Evolutionary conservation across 148 eudicot species (phyloP), one percentile per base, ranked within the genome.

Genomic region (Cornus suecica): DNA sequence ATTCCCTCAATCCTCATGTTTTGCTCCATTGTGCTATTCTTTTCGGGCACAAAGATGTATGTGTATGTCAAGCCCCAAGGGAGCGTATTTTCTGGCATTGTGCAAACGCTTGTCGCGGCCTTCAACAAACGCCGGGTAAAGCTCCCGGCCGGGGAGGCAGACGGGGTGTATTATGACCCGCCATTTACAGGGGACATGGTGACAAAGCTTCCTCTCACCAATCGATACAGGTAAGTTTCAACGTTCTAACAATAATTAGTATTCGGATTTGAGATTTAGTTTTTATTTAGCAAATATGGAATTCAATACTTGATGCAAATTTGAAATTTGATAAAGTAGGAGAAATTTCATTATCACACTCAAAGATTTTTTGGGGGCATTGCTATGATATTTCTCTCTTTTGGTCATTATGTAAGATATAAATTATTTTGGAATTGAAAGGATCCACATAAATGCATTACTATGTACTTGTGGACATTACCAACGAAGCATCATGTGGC

Each of bases 51-150:
- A 15, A 77, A 77, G 65, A 26, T 88, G 41, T 93, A 89, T 23
- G 88, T 93, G 22, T 77, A 85, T 23, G 81, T 91, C 14, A 81
- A 77, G 79, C 98, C 98, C 5, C 84, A 89, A 65, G 96, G 96
- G 13, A 93, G 98, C 25, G 82, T 88, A 4, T 89, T 93, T 63
- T 81, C 87, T 0, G 86, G 89, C 66, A 77, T 93, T 15, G 87
- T 80, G 2, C 90, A 88, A 24, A 91, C 79, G 24, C 34, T 89
- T 10, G 91, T 85, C 3, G 90, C 90, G 0, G 85, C 96, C 0
- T 84, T 74, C 62, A 85, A 82, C 81, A 93, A 93, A 65, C 86
- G 90, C 10, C 73, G 37, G 13, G 51, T 90, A 26, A 52, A 52
- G 42, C 69, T 83, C 27, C 87, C 88, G 7, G 66, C 58, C 1